Percentiles rank a stretch among this genome's conserved stretches.
phyloP scores from a whole-genome alignment of 768 basidiomycete genomes.

The Russula ochroleuca region DNA sequence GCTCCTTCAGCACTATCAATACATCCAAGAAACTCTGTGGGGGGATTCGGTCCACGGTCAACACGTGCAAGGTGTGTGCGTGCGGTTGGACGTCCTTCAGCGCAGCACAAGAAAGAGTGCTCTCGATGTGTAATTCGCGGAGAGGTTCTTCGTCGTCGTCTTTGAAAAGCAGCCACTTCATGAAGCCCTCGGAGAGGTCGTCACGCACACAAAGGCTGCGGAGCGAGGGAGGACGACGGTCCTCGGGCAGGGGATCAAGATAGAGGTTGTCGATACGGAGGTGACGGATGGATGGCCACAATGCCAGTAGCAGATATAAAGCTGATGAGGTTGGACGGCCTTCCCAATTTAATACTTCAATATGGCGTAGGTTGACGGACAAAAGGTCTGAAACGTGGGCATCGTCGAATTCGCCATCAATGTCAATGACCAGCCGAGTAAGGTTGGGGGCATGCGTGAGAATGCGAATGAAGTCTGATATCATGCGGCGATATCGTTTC shows the following conservation, averaged over 20 bases:
- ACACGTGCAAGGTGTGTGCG: constrained; percentile 12
- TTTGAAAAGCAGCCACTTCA: constrained; percentile 16
- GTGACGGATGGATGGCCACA: constrained; percentile 21
- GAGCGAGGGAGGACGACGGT: constrained; percentile 9
- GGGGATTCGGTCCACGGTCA: constrained; percentile 17
- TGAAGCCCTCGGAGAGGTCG: constrained; percentile 9
- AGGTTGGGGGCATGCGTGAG: constrained; percentile 18
- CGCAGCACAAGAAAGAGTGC: not conserved
- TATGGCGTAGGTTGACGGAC: constrained; percentile 17
- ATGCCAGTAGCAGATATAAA: constrained; percentile 11
- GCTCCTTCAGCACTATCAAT: constrained; percentile 12
- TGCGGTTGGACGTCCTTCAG: constrained; percentile 7
- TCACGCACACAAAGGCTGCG: constrained; percentile 16
- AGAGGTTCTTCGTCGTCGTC: constrained; percentile 14
- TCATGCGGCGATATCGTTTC: constrained; percentile 7
- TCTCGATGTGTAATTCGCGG: constrained; percentile 21
- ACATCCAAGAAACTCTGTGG: constrained; percentile 17
- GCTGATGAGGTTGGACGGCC: constrained; percentile 20
- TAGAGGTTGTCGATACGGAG: constrained; percentile 21
- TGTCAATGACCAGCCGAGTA: constrained; percentile 18
- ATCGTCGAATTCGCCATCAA: constrained; percentile 19
- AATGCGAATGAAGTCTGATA: constrained; percentile 16
- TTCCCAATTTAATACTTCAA: constrained; percentile 22
- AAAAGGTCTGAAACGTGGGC: constrained; percentile 4
- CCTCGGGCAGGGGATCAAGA: constrained; percentile 12